These are phyloP conservation scores for Trichosporon coremiiforme DNA, from an alignment of 1,284 basidiomycete species.

Conservation along the genomic window DNA sequence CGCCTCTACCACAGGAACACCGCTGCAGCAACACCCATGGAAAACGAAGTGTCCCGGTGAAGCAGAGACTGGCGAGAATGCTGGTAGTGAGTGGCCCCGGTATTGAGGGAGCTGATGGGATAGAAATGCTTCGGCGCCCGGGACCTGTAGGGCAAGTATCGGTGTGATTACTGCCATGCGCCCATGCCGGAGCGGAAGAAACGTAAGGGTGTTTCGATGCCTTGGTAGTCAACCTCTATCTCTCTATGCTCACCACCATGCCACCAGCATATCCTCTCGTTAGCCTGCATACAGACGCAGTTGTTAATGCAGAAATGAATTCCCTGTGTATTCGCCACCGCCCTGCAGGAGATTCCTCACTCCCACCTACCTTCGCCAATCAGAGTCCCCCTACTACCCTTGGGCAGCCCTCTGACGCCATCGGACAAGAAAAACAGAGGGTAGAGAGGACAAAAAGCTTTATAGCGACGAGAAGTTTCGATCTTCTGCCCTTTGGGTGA, in stretches of 20 bases:
- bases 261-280: too few relatives aligned
- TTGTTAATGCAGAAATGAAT: too few relatives aligned
- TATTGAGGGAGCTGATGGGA: neutral
- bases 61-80: neutral
- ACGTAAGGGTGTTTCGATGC: too few relatives aligned
- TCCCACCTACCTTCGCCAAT: neutral
- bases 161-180: neutral
- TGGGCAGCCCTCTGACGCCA: neutral
- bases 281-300: too few relatives aligned
- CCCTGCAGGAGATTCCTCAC: neutral
- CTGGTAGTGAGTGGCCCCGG: neutral
- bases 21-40: neutral
- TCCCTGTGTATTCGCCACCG: neutral
- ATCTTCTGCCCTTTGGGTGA: constrained; percentile 19
- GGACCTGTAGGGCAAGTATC: neutral
- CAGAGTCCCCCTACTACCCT: neutral
- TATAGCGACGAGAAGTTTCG: constrained; percentile 18
- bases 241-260: too few relatives aligned
- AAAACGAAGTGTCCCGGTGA: neutral
- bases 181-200: neutral
- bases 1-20: too few relatives aligned
- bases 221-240: too few relatives aligned
- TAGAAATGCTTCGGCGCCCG: neutral
- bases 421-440: neutral
- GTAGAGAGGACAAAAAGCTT: neutral